Percentiles rank a stretch among this genome's conserved stretches.
Conservation (phyloP, 1,284 basidiomycete genomes). For the Pholiota adiposa region DNA sequence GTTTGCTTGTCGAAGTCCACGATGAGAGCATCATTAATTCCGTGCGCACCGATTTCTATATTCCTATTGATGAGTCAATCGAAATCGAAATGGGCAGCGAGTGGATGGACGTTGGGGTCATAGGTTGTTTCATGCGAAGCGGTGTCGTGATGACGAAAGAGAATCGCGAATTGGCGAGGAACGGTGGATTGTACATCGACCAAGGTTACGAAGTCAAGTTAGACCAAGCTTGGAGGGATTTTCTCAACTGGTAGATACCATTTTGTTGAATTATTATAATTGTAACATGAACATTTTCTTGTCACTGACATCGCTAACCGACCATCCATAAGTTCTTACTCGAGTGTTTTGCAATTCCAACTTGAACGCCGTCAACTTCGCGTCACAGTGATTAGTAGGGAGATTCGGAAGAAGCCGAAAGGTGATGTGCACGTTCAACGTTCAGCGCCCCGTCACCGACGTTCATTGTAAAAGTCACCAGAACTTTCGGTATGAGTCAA, state of each 20-base stretch:
- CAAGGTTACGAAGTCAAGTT: conserved; percentile 7
- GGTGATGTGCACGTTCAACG: too few relatives aligned
- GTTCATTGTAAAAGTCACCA: too few relatives aligned
- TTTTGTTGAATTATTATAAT: too few relatives aligned
- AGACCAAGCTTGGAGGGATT: conserved; percentile 5
- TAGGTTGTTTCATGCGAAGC: conserved; percentile 4
- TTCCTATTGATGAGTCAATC: background rate
- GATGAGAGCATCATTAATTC: background rate
- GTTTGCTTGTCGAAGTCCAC: background rate
- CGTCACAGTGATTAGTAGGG: too few relatives aligned
- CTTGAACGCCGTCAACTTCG: too few relatives aligned
- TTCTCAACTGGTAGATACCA: background rate
- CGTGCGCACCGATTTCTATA: background rate
- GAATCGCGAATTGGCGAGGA: background rate
- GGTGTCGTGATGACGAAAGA: conserved; percentile 5
- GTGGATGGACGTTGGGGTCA: conserved; percentile 3
- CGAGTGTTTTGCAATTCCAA: too few relatives aligned
- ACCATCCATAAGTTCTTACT: too few relatives aligned
- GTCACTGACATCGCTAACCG: too few relatives aligned
- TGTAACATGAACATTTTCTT: too few relatives aligned
- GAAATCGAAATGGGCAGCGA: background rate
- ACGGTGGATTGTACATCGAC: conserved; percentile 6
- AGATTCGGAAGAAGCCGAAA: too few relatives aligned
- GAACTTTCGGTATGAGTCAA: too few relatives aligned
- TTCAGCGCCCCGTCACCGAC: too few relatives aligned